Evolutionary conservation across 2,329 filamentous ascomycete genomes (phyloP), one percentile per base, ranked within the genome.

Genomic region (Curvularia lunata): DNA sequence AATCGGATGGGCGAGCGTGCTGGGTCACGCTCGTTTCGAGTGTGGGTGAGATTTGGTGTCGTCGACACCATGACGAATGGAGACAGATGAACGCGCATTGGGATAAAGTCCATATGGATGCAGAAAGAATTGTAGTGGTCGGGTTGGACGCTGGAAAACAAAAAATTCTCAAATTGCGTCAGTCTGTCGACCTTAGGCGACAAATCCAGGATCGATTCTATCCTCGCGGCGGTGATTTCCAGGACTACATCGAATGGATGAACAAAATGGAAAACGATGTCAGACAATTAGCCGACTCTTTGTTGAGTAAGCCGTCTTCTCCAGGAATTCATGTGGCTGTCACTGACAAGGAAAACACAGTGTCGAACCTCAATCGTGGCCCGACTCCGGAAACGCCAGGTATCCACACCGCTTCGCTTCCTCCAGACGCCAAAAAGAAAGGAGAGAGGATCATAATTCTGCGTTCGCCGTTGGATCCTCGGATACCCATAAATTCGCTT

Each of bases 241-340:
- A 62, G 3, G 63, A 69, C 12, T 72, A 64, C 55, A 72, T 66
- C 23, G 62, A 62, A 21, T 73, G 70, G 70, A 53, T 73, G 16
- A 43, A 43, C 5, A 67, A 59, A 25, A 16, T 73, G n/a, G 70
- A 73, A 40, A 55, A 21, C 5, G 66, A 70, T 21, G 57, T 67
- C 1, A 34, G 64, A 18, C 46, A 40, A 5, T 56, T 71, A 2
- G 70, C 70, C 12, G 68, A 73, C 48, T 38, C 60, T 2, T 56
- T 71, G 5, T 42, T 73, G 5, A 70, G 70, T 73, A 63, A 34
- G 52, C 48, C 7, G 6, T 45, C 28, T 10, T 30, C 28, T 12
- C 10, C 28, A 30, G 5, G 9, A 4, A 30, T 30, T 2, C 9
- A 30, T 2, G 28, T 12, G 10, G 2, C 28, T 30, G 28, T 8